Evolutionary conservation across 75 land plant species (phyloP), one percentile per base, ranked within the genome.

Genomic region (Cupressus sempervirens): DNA sequence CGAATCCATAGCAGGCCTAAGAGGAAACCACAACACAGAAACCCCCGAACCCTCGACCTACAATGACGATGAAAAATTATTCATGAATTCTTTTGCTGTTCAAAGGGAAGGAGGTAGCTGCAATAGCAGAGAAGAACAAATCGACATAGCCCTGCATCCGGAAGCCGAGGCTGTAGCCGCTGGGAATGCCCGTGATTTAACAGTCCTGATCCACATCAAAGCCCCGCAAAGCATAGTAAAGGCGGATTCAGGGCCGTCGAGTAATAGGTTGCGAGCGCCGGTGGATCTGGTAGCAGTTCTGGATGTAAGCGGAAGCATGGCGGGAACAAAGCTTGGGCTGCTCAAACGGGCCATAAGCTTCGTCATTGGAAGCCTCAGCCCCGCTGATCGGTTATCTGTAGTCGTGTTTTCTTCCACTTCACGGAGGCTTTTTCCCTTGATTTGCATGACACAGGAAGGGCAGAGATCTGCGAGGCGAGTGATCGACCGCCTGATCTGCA

Each of bases 151-250:
- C 76, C 34, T 73, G 56, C 76, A 43, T 48, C 88, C 92, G 23
- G 93, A 87, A 56, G 87, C 88, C 35, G 94, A 90, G 9, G 82
- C 88, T 41, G 90, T 95, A 0, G 83, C 93, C 5, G 84, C 79
- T 7, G 87, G 88, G 1, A 84, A 87, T 41, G 58, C 84, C 41
- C 84, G 84, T 53, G 91, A 92, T 38, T 91, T 91, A 50, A 92
- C 88, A 15, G 89, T 91, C 38, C 85, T 89, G 26, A 35, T 95
- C 52, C 90, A 86, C 35, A 73, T 95, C 29, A 93, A 87, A 62
- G 94, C 94, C 45, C 91, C 95, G 62, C 83, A 88, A 23, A 36
- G 16, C 1, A 68, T 50, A 20, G 50, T 67, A 34, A 50, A 50
- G 0, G 10, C 75, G 45, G 11, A 50, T 16, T 10, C 30, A 7